Evolutionary conservation across 2,329 filamentous ascomycete species (phyloP).

Genomic region (Diaporthe ilicicola): DNA sequence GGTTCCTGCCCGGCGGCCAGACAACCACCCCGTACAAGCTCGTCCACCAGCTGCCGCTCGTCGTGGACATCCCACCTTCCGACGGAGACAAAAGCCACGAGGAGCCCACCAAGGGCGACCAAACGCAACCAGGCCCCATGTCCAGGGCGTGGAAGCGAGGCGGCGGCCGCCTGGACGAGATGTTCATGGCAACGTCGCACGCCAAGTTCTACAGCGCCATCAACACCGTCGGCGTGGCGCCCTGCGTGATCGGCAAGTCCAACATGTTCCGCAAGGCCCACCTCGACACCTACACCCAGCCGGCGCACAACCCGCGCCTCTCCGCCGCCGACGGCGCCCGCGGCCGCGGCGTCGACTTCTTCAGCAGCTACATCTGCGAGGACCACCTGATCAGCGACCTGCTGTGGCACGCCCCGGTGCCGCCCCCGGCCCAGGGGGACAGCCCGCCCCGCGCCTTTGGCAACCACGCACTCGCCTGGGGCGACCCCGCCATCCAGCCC

Average conservation of each 20-base stretch:
- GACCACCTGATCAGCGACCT: conserved; percentile 95
- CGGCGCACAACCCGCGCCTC: conserved; percentile 54
- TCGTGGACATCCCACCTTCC: conserved; percentile 73
- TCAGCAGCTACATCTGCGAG: conserved; percentile 96
- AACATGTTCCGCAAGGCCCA: conserved; percentile 98
- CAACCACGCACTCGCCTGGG: conserved; percentile 85
- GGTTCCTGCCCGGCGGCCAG: conserved; percentile 61
- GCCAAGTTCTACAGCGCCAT: conserved; percentile 98
- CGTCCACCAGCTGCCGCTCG: conserved; percentile 91
- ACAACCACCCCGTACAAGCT: conserved; percentile 78
- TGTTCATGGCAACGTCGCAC: conserved; percentile 93
- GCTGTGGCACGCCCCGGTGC: conserved; percentile 77
- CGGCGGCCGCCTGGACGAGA: conserved; percentile 89
- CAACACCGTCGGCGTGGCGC: conserved; percentile 89
- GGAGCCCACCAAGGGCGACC: neutral
- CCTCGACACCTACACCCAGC: conserved; percentile 75
- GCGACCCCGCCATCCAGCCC: conserved; percentile 90
- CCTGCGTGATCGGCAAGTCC: conserved; percentile 95
- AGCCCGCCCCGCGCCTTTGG: conserved; percentile 58
- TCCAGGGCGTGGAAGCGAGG: conserved; percentile 51
- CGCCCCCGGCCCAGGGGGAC: conserved; percentile 38
- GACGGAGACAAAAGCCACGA: neutral
- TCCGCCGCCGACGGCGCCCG: conserved; percentile 49
- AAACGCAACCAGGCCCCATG: neutral
- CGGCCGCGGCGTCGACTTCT: conserved; percentile 83